phyloP scores from a whole-genome alignment of 2,329 filamentous ascomycete species.

The Venturia carpophila region DNA sequence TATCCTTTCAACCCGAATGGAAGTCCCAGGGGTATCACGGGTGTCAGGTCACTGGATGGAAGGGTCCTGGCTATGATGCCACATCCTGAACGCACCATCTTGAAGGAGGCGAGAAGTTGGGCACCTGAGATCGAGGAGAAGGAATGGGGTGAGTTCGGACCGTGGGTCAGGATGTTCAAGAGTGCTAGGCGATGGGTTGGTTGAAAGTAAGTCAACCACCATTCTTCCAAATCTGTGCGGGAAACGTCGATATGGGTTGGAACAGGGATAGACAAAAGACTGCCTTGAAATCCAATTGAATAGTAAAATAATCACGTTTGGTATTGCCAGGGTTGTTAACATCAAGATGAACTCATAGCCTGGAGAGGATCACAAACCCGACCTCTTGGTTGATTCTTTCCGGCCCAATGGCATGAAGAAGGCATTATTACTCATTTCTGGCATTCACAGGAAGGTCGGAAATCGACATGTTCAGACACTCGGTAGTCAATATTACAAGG shows the following conservation, averaged over 20 bases:
- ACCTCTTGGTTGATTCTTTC: no score
- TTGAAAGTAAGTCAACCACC: constrained; percentile 26
- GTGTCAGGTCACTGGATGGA: constrained; percentile 68
- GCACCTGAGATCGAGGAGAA: constrained; percentile 53
- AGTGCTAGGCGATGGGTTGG: constrained; percentile 85
- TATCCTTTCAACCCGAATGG: constrained; percentile 92
- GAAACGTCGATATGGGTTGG: not conserved
- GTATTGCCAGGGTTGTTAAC: no score
- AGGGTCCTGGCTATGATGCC: constrained; percentile 86
- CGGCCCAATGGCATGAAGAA: no score
- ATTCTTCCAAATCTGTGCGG: not conserved
- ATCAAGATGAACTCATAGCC: no score
- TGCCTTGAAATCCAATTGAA: not conserved
- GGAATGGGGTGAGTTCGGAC: constrained; percentile 72
- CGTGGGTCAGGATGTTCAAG: constrained; percentile 80
- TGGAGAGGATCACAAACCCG: no score
- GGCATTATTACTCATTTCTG: no score
- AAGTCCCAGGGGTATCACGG: constrained; percentile 71
- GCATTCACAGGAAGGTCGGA: no score
- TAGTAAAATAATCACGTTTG: no score
- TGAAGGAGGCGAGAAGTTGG: constrained; percentile 72
- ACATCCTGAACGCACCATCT: constrained; percentile 81
- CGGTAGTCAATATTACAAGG: no score
- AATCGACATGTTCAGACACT: no score
- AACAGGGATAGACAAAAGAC: not conserved